Evolutionary conservation across 164 flowering plant species (phyloP).

Genomic region (Dillenia turbinata): DNA sequence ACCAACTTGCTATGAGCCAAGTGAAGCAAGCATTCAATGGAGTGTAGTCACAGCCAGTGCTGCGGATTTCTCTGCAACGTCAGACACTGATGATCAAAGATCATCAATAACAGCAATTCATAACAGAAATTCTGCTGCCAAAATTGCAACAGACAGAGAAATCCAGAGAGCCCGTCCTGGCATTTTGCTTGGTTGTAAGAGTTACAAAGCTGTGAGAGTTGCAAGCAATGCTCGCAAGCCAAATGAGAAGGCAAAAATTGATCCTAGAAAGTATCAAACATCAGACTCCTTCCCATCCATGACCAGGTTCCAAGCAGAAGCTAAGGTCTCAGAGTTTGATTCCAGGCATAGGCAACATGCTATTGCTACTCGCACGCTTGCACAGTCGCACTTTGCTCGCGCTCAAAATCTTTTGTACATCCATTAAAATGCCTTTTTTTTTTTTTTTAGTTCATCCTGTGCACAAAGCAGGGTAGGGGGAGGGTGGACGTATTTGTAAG

Average conservation of each 20-base stretch:
- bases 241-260: constrained; percentile 9
- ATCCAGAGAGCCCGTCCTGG: constrained; percentile 13
- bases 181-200: constrained; percentile 38
- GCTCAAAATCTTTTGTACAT: constrained; percentile 22
- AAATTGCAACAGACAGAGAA: constrained; percentile 1
- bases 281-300: constrained; percentile 17
- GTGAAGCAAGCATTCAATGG: constrained; percentile 76
- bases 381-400: constrained; percentile 11
- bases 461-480: background rate
- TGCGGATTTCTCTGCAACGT: constrained; percentile 41
- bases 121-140: too few species aligned
- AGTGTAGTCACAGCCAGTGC: constrained; percentile 61
- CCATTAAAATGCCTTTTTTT: background rate
- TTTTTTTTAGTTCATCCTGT: too few species aligned
- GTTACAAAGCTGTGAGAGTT: constrained; percentile 52
- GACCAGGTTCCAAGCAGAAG: constrained; percentile 27
- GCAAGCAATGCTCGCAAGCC: constrained; percentile 31
- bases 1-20: constrained; percentile 70
- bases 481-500: too few species aligned
- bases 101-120: too few species aligned
- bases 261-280: constrained; percentile 7
- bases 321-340: constrained; percentile 22
- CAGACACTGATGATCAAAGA: constrained; percentile 22
- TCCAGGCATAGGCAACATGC: constrained; percentile 12
- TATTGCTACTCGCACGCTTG: constrained; percentile 8